A percentile compares a stretch with the other conserved stretches of the same genome.
Conservation (phyloP, 2,329 filamentous ascomycete genomes). For the Fonsecaea multimorphosa region DNA sequence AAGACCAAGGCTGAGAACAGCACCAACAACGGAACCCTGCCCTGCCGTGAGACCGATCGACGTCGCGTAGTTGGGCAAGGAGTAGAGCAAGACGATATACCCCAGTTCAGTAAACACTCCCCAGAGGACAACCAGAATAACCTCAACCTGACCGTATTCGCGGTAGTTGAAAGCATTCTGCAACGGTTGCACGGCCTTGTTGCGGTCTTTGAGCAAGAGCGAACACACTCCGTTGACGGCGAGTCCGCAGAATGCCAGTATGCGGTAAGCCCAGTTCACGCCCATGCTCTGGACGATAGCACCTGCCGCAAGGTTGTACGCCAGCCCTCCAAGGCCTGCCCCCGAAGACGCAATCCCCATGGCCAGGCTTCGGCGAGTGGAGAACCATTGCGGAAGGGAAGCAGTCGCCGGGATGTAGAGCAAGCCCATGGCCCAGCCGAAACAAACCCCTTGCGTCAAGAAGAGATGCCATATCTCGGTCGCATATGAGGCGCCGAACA, state of each 20-base stretch:
- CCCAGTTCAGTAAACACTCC: conserved; percentile 55
- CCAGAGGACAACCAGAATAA: conserved; percentile 44
- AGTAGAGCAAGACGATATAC: conserved; percentile 55
- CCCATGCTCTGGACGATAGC: conserved; percentile 40
- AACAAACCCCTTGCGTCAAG: conserved; percentile 39
- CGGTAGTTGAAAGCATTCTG: conserved; percentile 37
- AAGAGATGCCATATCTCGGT: conserved; percentile 40
- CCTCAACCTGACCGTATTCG: conserved; percentile 36
- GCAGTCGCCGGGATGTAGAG: conserved; percentile 38
- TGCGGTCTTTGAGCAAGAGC: conserved; percentile 41
- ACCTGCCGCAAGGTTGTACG: conserved; percentile 40
- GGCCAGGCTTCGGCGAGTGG: conserved; percentile 40
- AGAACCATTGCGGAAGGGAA: conserved; percentile 43
- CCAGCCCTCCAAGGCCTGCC: conserved; percentile 42
- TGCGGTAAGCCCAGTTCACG: conserved; percentile 40
- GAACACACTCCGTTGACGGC: conserved; percentile 38
- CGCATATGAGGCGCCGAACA: conserved; percentile 41
- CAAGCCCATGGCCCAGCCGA: conserved; percentile 41
- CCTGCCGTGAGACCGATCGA: conserved; percentile 49
- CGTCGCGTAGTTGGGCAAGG: conserved; percentile 53
- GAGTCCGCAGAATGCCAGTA: conserved; percentile 41
- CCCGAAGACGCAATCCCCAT: conserved; percentile 42
- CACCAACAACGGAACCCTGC: conserved; percentile 51
- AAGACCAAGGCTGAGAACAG: conserved; percentile 55
- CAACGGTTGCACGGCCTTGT: conserved; percentile 35